These are phyloP conservation scores for Aspergillus sp. DNA, from an alignment of 2,329 filamentous ascomycete genomes.

Conservation along the genomic window DNA sequence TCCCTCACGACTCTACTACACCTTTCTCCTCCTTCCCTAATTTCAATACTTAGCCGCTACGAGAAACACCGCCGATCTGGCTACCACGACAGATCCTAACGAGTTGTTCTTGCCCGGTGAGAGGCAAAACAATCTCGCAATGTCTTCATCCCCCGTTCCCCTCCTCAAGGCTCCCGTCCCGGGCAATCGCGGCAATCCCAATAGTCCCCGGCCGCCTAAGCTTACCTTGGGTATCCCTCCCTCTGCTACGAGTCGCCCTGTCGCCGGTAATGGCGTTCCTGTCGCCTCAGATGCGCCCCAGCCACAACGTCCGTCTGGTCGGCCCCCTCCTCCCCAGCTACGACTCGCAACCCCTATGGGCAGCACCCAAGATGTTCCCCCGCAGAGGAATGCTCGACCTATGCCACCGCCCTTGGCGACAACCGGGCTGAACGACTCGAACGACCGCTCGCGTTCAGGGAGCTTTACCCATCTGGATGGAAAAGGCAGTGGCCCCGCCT, in stretches of 20 bases:
- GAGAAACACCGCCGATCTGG: conserved; percentile 33
- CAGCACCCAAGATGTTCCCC: conserved; percentile 62
- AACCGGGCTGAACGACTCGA: conserved; percentile 76
- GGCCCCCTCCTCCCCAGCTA: conserved; percentile 73
- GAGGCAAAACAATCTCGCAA: conserved; percentile 50
- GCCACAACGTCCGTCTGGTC: conserved; percentile 39
- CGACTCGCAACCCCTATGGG: conserved; percentile 88
- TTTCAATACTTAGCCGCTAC: conserved; percentile 14
- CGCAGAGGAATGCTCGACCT: conserved; percentile 58
- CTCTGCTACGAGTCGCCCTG: conserved; percentile 77
- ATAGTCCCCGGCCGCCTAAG: conserved; percentile 67
- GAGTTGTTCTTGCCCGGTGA: conserved; percentile 43
- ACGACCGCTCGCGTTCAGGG: conserved; percentile 76
- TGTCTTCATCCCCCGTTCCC: conserved; percentile 71
- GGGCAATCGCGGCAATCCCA: conserved; percentile 61
- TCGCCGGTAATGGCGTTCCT: conserved; percentile 51
- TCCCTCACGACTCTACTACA: neutral
- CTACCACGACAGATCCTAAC: conserved; percentile 40
- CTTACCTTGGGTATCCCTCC: conserved; percentile 88
- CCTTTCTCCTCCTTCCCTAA: neutral
- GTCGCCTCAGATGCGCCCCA: conserved; percentile 29
- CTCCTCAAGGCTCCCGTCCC: conserved; percentile 81
- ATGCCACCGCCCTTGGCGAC: conserved; percentile 62
- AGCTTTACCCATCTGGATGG: conserved; percentile 79
- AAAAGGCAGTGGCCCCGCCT: conserved; percentile 75